A percentile compares a stretch with the other conserved stretches of the same genome.
These are phyloP conservation scores for Oligophagozyma castellii DNA, from an alignment of 1,139 yeast genomes.

Conservation along the genomic window DNA sequence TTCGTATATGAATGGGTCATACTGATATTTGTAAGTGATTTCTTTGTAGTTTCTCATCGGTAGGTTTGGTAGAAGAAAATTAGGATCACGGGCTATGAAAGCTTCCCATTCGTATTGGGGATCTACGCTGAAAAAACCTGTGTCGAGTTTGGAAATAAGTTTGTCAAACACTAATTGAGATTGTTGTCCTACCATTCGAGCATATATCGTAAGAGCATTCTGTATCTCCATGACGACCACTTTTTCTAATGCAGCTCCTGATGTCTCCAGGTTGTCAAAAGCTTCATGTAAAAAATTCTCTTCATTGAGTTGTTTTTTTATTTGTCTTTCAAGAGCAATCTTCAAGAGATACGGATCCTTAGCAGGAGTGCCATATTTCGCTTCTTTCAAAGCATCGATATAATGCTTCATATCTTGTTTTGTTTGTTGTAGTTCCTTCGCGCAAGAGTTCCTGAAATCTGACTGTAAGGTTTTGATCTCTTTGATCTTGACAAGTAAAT, in stretches of 20 bases:
- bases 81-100: constrained; percentile 55
- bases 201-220: constrained; percentile 60
- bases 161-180: constrained; percentile 53
- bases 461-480: constrained; percentile 71
- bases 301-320: constrained; percentile 63
- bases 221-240: constrained; percentile 82
- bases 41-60: constrained; percentile 56
- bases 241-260: constrained; percentile 80
- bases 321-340: constrained; percentile 57
- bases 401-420: constrained; percentile 37
- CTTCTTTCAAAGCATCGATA: constrained; percentile 31
- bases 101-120: constrained; percentile 83
- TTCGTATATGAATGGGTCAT: constrained; percentile 56
- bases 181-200: constrained; percentile 53
- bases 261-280: constrained; percentile 67
- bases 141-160: constrained; percentile 51
- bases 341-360: constrained; percentile 76
- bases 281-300: constrained; percentile 85
- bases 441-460: constrained; percentile 67
- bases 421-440: constrained; percentile 54
- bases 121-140: constrained; percentile 66
- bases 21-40: constrained; percentile 50
- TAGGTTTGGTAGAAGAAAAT: constrained; percentile 56
- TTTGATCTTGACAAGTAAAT: constrained; percentile 67
- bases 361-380: constrained; percentile 15